phyloP scores from a whole-genome alignment of 1,139 yeast genomes.

The Trichomonascaceae sp. region DNA sequence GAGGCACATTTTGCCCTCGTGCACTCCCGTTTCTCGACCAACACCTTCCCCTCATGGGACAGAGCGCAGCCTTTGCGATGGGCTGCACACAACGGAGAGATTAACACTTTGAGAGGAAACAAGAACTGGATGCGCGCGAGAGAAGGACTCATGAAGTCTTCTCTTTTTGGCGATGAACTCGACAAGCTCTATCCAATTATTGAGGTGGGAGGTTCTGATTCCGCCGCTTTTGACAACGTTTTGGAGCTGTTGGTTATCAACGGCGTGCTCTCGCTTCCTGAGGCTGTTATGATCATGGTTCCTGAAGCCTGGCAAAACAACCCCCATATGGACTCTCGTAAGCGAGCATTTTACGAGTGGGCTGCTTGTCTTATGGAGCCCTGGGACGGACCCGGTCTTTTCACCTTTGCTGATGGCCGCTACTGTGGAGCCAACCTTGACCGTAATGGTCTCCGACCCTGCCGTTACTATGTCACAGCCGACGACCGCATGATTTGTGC shows the following conservation, averaged over 20 bases:
- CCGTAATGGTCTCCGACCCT: constrained; percentile 95
- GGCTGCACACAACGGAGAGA: constrained; percentile 98
- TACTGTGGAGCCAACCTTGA: constrained; percentile 98
- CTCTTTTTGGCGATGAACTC: constrained; percentile 79
- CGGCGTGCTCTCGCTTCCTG: constrained; percentile 87
- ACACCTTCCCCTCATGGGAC: constrained; percentile 99
- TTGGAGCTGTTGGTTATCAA: constrained; percentile 82
- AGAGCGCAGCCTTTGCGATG: constrained; percentile 96
- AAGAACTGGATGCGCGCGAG: constrained; percentile 99
- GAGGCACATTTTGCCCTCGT: constrained; percentile 94
- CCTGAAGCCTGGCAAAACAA: constrained; percentile 99
- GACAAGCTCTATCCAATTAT: constrained; percentile 88
- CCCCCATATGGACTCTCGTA: constrained; percentile 71
- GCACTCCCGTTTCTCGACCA: constrained; percentile 94
- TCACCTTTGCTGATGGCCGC: constrained; percentile 94
- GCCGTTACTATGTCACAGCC: constrained; percentile 90
- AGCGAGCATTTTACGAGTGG: constrained; percentile 96
- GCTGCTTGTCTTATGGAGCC: constrained; percentile 99
- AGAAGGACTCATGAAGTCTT: constrained; percentile 90
- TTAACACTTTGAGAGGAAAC: constrained; percentile 92
- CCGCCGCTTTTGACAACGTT: constrained; percentile 97
- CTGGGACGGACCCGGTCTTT: constrained; percentile 98
- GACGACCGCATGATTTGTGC: constrained; percentile 97
- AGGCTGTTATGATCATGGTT: constrained; percentile 92
- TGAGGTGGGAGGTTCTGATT: constrained; percentile 97